phyloP scores from a whole-genome alignment of 257 asterid species.

The Capsicum baccatum region DNA sequence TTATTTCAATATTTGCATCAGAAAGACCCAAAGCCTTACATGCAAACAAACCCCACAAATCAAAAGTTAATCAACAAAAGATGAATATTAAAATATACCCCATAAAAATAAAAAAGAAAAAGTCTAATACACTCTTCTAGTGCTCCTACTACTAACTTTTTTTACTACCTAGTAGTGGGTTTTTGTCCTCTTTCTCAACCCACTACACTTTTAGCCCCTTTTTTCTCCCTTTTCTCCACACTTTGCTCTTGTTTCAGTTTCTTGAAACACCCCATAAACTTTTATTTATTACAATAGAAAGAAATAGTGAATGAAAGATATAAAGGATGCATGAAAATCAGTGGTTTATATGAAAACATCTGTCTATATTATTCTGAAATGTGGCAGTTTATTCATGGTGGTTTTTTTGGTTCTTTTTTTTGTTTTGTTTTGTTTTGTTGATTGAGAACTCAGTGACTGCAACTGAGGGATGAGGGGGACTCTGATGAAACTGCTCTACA shows the following conservation, averaged over 20 bases:
- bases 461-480: not conserved
- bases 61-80: slow-evolving; percentile 42
- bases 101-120: slow-evolving; percentile 26
- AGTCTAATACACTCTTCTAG: slow-evolving; percentile 25
- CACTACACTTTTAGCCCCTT: slow-evolving; percentile 40
- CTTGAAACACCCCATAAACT: not conserved
- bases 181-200: slow-evolving; percentile 40
- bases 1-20: slow-evolving; percentile 43
- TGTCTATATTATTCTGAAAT: not conserved
- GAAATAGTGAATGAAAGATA: not conserved
- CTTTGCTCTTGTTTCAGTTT: slow-evolving; percentile 13
- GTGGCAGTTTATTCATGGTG: slow-evolving; percentile 5
- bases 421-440: not conserved
- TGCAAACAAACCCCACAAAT: slow-evolving; percentile 47
- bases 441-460: slow-evolving; percentile 2
- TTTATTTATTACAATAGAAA: not conserved
- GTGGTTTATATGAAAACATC: slow-evolving; percentile 40
- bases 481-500: not conserved
- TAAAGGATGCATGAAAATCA: slow-evolving; percentile 45
- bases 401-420: not conserved
- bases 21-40: slow-evolving; percentile 44
- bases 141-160: slow-evolving; percentile 28
- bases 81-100: not conserved
- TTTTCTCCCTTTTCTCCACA: slow-evolving; percentile 1
- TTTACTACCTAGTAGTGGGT: slow-evolving; percentile 8